Conservation (phyloP, 2,329 filamentous ascomycete genomes). For the Phyllachora maydis region DNA sequence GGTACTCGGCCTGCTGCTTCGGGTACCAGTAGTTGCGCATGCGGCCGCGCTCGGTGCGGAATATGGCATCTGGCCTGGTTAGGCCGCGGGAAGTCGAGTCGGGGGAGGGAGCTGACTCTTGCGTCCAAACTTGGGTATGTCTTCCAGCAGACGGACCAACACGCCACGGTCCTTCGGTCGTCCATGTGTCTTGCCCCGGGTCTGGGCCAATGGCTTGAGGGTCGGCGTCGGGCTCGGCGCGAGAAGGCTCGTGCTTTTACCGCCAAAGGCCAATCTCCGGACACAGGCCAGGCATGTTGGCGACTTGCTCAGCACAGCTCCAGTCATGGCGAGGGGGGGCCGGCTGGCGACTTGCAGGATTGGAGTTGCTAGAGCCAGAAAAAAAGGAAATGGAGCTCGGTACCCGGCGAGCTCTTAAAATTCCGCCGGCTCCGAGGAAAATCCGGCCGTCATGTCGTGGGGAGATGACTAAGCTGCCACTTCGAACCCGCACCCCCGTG, state of each 20-base stretch:
- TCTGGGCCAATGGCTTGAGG: slow-evolving; percentile 10
- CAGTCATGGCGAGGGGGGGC: slow-evolving; percentile 5
- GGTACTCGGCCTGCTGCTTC: slow-evolving; percentile 13
- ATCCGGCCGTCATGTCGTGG: too few relatives aligned
- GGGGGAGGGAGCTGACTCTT: too few relatives aligned
- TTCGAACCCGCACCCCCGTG: too few relatives aligned
- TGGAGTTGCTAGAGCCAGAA: too few relatives aligned
- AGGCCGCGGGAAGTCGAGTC: too few relatives aligned
- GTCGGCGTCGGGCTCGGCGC: slow-evolving; percentile 5
- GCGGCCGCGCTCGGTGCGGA: slow-evolving; percentile 12
- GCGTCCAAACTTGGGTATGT: slow-evolving; percentile 18
- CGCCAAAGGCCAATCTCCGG: slow-evolving; percentile 7
- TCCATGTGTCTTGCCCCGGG: slow-evolving; percentile 15
- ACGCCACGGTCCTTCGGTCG: slow-evolving; percentile 17
- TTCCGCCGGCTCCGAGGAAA: too few relatives aligned
- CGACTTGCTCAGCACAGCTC: slow-evolving; percentile 5
- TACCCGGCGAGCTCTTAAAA: too few relatives aligned
- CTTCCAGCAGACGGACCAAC: slow-evolving; percentile 19
- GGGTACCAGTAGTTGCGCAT: slow-evolving; percentile 15
- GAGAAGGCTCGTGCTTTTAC: slow-evolving; percentile 3
- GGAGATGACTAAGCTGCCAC: too few relatives aligned
- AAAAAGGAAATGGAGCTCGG: too few relatives aligned
- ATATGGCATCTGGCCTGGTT: slow-evolving; percentile 12
- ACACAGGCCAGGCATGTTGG: slow-evolving; percentile 9
- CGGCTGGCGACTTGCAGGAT: slow-evolving; percentile 1